Evolutionary conservation across 2,329 filamentous ascomycete species (phyloP).

Genomic region (Sphaceloma murrayae): DNA sequence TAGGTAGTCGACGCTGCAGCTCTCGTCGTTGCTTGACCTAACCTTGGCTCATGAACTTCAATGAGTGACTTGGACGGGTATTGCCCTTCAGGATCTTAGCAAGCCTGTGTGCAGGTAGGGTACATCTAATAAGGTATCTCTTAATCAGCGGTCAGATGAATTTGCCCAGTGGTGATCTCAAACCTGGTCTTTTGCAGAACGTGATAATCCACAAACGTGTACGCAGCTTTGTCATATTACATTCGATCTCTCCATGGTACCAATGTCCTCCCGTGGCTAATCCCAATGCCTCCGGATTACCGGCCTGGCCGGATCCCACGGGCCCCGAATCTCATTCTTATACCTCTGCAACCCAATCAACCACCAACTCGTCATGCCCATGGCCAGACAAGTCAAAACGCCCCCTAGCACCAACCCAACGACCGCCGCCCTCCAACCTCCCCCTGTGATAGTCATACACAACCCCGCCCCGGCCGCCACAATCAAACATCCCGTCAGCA

Average conservation of each 20-base stretch:
- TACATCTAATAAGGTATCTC: no score
- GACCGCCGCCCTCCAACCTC: constrained; percentile 49
- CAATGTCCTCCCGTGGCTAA: no score
- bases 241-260: constrained; percentile 21
- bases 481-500: constrained; percentile 66
- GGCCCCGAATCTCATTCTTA: constrained; percentile 96
- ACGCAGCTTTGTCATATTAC: background rate
- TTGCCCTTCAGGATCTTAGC: no score
- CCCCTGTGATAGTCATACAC: constrained; percentile 48
- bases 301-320: constrained; percentile 92
- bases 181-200: no score
- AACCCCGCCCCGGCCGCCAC: constrained; percentile 71
- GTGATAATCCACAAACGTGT: no score
- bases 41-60: no score
- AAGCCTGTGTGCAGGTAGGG: no score
- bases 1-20: no score
- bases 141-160: no score
- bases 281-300: constrained; percentile 62
- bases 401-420: constrained; percentile 68
- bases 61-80: no score
- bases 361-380: constrained; percentile 97
- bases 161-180: no score
- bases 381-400: constrained; percentile 64
- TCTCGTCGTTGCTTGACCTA: no score
- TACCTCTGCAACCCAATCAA: constrained; percentile 94